Conservation (phyloP, 352 stramenopile genomes). For the Phytophthora litchii region DNA sequence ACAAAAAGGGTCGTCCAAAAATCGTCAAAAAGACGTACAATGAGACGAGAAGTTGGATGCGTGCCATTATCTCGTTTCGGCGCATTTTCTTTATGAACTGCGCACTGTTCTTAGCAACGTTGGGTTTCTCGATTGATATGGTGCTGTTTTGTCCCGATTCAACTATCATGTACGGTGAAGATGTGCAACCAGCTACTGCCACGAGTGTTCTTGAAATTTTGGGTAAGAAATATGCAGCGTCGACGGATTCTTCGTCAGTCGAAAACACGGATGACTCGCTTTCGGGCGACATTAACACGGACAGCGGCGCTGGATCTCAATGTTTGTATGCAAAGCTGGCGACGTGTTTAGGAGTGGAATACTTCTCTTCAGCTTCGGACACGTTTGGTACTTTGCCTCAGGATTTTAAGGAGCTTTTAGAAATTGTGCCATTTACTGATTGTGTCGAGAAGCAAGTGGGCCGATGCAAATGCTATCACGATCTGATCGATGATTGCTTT, state of each 20-base stretch:
- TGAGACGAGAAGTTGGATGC: slow-evolving; percentile 76
- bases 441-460: slow-evolving; percentile 46
- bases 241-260: slow-evolving; percentile 31
- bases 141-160: slow-evolving; percentile 78
- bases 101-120: slow-evolving; percentile 65
- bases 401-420: slow-evolving; percentile 68
- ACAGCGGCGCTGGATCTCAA: slow-evolving; percentile 39
- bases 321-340: slow-evolving; percentile 74
- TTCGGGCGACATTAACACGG: slow-evolving; percentile 28
- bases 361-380: slow-evolving; percentile 42
- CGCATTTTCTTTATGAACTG: slow-evolving; percentile 88
- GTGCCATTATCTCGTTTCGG: slow-evolving; percentile 78
- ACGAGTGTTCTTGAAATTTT: slow-evolving; percentile 48
- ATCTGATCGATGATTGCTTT: slow-evolving; percentile 53
- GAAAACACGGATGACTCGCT: slow-evolving; percentile 39
- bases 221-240: slow-evolving; percentile 57
- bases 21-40: slow-evolving; percentile 83
- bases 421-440: slow-evolving; percentile 52
- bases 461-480: slow-evolving; percentile 55
- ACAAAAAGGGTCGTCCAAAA: slow-evolving; percentile 85
- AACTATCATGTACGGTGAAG: slow-evolving; percentile 74
- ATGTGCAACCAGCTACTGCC: slow-evolving; percentile 44
- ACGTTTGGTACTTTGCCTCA: slow-evolving; percentile 73
- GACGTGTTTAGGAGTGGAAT: slow-evolving; percentile 64
- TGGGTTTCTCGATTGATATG: slow-evolving; percentile 78